Base-by-base conservation (phyloP, 2,329 filamentous ascomycete genomes). In the Fusarium citri region DNA sequence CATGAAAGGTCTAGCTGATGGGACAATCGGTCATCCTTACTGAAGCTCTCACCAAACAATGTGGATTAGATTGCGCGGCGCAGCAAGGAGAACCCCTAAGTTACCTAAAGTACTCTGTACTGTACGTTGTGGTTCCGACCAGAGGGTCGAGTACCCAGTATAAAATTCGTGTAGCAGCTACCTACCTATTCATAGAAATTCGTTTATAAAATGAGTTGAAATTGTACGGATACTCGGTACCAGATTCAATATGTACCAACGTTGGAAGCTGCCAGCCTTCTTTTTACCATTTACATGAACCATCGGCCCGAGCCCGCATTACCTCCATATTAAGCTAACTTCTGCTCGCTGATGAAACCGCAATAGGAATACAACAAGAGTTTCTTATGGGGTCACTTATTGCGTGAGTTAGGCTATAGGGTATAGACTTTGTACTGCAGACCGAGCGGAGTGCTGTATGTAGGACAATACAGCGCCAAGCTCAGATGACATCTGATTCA, bases 21-120 rank as follows among this genome's bases (percentile, higher is more conserved):
- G 49, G 49, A 30, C 23, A 41, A 48, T 56, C 20, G 47, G 16
- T 51, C 53, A 68, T 51, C 68, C 68, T 55, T 68, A 68, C 45
- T 69, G 68, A 68, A 61, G 68, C 64, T 71, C 68, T 65, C 51
- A 51, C 59, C 59, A 71, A 64, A 58, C 48, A 55, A 56, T 55
- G 31, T 30, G 46, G 53, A 49, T 50, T 49, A 22, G 43, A 55
- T 54, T 65, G 46, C 30, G 62, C 48, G 67, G 67, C 56, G 49
- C 55, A 68, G 68, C 25, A 46, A 34, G 25, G 14, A 37, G 42
- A 40, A 18, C 48, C 31, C 31, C 48, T 49, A 22, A 45, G 34
- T 37, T 37, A n/a, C n/a, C n/a, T n/a, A n/a, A n/a, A n/a, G n/a
- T n/a, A n/a, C n/a, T n/a, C n/a, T n/a, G n/a, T n/a, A 26, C 43